Evolutionary conservation across 2,329 filamentous ascomycete species (phyloP).

Genomic region (Cladophialophora yegresii): DNA sequence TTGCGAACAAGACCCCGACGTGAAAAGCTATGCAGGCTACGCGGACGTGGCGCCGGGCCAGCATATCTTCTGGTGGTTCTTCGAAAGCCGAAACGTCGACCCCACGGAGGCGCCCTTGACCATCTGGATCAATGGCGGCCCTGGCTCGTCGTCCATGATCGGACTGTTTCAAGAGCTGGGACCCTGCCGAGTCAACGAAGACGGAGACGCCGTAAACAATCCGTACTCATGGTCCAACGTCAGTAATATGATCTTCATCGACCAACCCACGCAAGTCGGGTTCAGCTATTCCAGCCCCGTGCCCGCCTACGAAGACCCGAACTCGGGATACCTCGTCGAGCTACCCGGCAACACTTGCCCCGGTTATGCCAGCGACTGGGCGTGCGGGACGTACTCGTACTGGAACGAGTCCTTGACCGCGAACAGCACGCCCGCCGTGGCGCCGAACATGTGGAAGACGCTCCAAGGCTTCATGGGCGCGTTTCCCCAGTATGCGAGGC

Average conservation of each 20-base stretch:
- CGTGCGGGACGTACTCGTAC: constrained; percentile 35
- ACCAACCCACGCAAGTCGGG: constrained; percentile 64
- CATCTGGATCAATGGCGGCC: constrained; percentile 47
- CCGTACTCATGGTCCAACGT: constrained; percentile 41
- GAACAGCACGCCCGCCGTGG: constrained; percentile 34
- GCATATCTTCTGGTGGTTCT: constrained; percentile 53
- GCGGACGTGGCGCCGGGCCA: constrained; percentile 57
- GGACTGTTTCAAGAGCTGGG: constrained; percentile 42
- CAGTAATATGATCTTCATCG: constrained; percentile 61
- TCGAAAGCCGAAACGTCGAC: constrained; percentile 43
- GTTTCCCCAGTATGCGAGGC: constrained; percentile 35
- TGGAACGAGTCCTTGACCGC: constrained; percentile 34
- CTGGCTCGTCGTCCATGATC: constrained; percentile 41
- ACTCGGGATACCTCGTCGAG: constrained; percentile 24
- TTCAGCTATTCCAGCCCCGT: constrained; percentile 54
- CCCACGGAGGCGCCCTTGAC: constrained; percentile 40
- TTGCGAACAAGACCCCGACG: constrained; percentile 52
- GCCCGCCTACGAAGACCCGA: constrained; percentile 32
- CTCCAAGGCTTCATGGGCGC: constrained; percentile 37
- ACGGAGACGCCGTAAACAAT: constrained; percentile 45
- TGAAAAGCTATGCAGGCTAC: constrained; percentile 62
- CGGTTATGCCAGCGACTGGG: constrained; percentile 33
- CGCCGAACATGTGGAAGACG: constrained; percentile 37
- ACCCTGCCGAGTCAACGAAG: constrained; percentile 43
- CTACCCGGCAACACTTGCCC: constrained; percentile 35